These are phyloP conservation scores for Chondrus crispus DNA, from an alignment of 23 red algal species.

Conservation along the genomic window DNA sequence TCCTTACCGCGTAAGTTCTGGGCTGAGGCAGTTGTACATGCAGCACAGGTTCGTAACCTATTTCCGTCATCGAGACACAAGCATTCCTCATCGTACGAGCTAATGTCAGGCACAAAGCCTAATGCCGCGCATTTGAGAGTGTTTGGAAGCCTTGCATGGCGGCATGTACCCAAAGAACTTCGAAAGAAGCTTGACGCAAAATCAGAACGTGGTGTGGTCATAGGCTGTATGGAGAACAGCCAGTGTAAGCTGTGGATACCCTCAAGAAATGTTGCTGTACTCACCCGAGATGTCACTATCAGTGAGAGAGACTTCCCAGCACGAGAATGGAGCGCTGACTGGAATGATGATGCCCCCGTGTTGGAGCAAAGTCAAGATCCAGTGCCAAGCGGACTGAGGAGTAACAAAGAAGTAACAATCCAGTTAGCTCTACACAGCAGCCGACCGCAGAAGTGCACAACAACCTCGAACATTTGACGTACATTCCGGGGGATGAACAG, in stretches of 20 bases:
- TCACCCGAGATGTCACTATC: background rate
- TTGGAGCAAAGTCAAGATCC: too few species aligned
- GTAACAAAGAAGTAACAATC: too few species aligned
- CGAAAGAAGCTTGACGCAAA: background rate
- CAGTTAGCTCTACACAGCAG: too few species aligned
- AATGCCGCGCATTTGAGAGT: background rate
- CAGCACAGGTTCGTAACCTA: background rate
- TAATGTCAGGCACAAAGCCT: background rate
- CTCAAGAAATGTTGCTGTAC: background rate
- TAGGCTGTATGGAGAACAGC: background rate
- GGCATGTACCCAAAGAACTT: background rate
- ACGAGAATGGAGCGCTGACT: too few species aligned
- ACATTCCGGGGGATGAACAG: too few species aligned
- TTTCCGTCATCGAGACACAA: background rate
- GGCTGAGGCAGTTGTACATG: background rate
- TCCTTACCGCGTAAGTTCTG: background rate
- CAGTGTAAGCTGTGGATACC: background rate
- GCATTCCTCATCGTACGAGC: background rate
- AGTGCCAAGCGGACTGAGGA: too few species aligned
- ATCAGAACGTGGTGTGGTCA: background rate
- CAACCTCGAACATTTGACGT: too few species aligned
- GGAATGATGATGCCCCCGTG: too few species aligned
- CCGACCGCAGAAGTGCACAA: too few species aligned
- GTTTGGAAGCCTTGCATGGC: background rate
- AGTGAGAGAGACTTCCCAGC: too few species aligned